phyloP scores from a whole-genome alignment of 768 basidiomycete genomes.

The Pluteus cervinus region DNA sequence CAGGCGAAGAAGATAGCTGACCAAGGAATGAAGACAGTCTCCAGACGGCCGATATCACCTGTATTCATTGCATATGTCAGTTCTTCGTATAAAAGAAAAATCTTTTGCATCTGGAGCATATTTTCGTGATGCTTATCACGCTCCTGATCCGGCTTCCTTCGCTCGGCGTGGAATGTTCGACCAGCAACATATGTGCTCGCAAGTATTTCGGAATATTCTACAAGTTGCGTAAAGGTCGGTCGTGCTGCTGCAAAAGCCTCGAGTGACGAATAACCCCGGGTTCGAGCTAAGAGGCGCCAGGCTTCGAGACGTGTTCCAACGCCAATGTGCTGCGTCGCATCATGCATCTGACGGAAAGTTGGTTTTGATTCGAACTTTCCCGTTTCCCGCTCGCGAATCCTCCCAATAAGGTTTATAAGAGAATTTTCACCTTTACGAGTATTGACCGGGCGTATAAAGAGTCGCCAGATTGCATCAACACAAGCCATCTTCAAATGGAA shows the following conservation, averaged over 20 bases:
- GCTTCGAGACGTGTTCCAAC: conserved; percentile 16
- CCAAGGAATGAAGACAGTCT: conserved; percentile 18
- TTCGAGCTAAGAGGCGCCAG: conserved; percentile 18
- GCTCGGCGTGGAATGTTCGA: conserved; percentile 1
- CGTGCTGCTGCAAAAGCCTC: conserved; percentile 18
- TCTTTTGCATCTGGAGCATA: conserved; percentile 18
- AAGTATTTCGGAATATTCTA: conserved; percentile 12
- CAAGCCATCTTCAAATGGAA: conserved; percentile 27
- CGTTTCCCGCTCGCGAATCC: conserved; percentile 18
- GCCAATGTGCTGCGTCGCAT: conserved; percentile 19
- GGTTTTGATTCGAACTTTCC: conserved; percentile 20
- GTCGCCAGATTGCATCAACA: conserved; percentile 20
- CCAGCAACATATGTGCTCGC: conserved; percentile 14
- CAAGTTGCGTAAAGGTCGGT: conserved; percentile 16
- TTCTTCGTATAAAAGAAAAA: conserved; percentile 30
- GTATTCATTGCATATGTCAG: conserved; percentile 22
- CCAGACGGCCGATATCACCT: conserved; percentile 23
- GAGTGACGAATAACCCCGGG: conserved; percentile 6
- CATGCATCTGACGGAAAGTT: conserved; percentile 24
- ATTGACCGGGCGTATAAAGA: conserved; percentile 12
- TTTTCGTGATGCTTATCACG: conserved; percentile 26
- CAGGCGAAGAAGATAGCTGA: conserved; percentile 20
- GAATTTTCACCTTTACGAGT: conserved; percentile 10
- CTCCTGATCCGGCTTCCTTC: background rate
- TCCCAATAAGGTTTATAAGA: conserved; percentile 15